A percentile compares a stretch with the other conserved stretches of the same genome.
phyloP scores from a whole-genome alignment of 352 stramenopile species.

The Phytophthora europaea region DNA sequence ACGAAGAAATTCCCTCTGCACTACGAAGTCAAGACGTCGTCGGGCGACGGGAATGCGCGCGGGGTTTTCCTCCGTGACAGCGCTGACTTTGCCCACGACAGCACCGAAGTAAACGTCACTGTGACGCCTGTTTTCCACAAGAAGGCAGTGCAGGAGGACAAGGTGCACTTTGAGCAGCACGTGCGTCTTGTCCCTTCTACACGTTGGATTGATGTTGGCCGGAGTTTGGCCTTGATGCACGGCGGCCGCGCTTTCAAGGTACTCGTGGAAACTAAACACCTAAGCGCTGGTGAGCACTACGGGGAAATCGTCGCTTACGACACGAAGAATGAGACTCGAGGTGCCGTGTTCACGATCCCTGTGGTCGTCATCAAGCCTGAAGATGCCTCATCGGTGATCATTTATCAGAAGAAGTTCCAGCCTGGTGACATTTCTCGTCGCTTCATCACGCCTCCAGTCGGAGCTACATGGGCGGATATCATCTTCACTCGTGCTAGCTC shows the following conservation, averaged over 20 bases:
- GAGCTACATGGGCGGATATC: conserved; percentile 91
- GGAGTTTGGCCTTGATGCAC: conserved; percentile 90
- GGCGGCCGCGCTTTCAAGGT: conserved; percentile 91
- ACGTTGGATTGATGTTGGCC: conserved; percentile 91
- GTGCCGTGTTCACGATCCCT: conserved; percentile 91
- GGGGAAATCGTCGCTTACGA: conserved; percentile 89
- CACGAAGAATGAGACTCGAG: conserved; percentile 64
- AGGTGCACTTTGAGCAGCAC: conserved; percentile 92
- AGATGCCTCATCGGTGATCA: conserved; percentile 39
- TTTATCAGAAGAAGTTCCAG: conserved; percentile 62
- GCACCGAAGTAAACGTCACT: conserved; percentile 83
- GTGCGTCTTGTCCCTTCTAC: conserved; percentile 84
- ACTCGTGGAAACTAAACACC: conserved; percentile 84
- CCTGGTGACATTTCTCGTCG: conserved; percentile 79
- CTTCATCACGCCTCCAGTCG: conserved; percentile 83
- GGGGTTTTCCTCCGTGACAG: conserved; percentile 89
- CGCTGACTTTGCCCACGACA: conserved; percentile 79
- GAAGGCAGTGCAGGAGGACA: conserved; percentile 78
- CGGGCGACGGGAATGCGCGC: conserved; percentile 55
- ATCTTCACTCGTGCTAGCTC: conserved; percentile 64
- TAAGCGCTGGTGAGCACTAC: conserved; percentile 88
- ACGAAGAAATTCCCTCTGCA: conserved; percentile 67
- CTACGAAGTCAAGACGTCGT: conserved; percentile 63
- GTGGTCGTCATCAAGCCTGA: conserved; percentile 93
- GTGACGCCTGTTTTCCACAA: conserved; percentile 93